Evolutionary conservation across 352 stramenopile species (phyloP), one percentile per base, ranked within the genome.

Genomic region (Phytophthora tentaculata): DNA sequence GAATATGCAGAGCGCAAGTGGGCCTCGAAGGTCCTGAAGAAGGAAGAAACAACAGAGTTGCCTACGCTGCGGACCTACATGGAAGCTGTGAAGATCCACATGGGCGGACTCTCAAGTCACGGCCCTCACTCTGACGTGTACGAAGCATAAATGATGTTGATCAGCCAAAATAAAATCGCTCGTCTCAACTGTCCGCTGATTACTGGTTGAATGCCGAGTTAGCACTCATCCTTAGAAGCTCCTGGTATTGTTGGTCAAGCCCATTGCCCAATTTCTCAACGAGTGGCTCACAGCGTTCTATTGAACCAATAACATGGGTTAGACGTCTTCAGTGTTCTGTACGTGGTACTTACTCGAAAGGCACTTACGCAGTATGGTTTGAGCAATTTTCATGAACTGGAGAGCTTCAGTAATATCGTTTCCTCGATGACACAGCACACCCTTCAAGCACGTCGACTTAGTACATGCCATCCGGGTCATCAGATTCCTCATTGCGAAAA

Each of bases 1-100:
- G 91, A 98, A 71, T 97, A 98, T 58, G 90, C 93, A 5, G 94
- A 98, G 65, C 77, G 93, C 29, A 95, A 96, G 45, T 98, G 92
- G 90, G 93, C 92, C 9, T 98, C 92, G 17, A 96, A 94, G 57
- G 77, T 96, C 13, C 61, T 97, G 28, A 95, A 92, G 56, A 93
- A 95, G 56, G 78, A 95, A 74, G 83, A 90, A 35, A 90, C 73
- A 0, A 83, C 79, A 14, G 84, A 93, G 45, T 50, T 96, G 23
- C 89, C 88, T 20, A 83, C 84, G 22, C 44, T 95, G 44, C 61
- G 72, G 56, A 73, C 84, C 7, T 96, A 96, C 57, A 76, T 91
- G 52, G 84, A 94, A 17, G 86, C 89, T 19, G 78, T 89, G 6
- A 94, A 94, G 61, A 74, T 81, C 26, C 84, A 94, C 45, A 77